These are phyloP conservation scores for Saccharum hybrid DNA, from an alignment of 202 grass and related monocot species.

Conservation along the genomic window DNA sequence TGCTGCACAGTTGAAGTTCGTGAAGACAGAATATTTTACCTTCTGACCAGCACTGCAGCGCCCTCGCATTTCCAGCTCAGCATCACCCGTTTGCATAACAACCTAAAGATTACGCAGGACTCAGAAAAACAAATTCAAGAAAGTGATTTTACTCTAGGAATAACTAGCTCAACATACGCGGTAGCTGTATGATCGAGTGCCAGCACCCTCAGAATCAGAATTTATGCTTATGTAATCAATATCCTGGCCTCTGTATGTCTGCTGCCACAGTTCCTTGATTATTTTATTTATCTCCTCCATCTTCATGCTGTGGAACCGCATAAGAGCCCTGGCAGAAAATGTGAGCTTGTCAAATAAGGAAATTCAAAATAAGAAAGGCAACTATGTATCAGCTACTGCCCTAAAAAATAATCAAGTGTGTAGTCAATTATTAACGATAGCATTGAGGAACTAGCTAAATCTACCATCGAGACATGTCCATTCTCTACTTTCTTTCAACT, in stretches of 20 bases:
- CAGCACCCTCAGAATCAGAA: conserved; percentile 92
- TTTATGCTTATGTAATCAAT: conserved; percentile 95
- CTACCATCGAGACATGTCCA: background rate
- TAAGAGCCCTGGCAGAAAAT: conserved; percentile 75
- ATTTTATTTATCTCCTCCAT: conserved; percentile 99
- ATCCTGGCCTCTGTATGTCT: conserved; percentile 97
- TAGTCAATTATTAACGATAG: background rate
- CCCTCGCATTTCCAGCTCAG: conserved; percentile 97
- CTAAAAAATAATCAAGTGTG: conserved; percentile 4
- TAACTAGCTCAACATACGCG: conserved; percentile 67
- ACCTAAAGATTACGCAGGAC: conserved; percentile 57
- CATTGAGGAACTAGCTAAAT: background rate
- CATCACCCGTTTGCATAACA: conserved; percentile 96
- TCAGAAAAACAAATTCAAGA: conserved; percentile 30
- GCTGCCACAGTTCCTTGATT: conserved; percentile 99
- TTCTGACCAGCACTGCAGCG: conserved; percentile 99
- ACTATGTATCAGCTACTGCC: background rate
- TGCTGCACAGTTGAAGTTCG: conserved; percentile 14
- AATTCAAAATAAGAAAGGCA: background rate
- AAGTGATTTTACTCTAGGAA: background rate
- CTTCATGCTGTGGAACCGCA: conserved; percentile 97
- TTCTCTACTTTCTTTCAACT: background rate
- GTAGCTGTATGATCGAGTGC: conserved; percentile 95
- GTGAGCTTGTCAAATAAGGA: conserved; percentile 10
- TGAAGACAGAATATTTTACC: conserved; percentile 50